A percentile compares a stretch with the other conserved stretches of the same genome.
Conservation (phyloP, 163 green algal species). For the Scenedesmus sp. region DNA sequence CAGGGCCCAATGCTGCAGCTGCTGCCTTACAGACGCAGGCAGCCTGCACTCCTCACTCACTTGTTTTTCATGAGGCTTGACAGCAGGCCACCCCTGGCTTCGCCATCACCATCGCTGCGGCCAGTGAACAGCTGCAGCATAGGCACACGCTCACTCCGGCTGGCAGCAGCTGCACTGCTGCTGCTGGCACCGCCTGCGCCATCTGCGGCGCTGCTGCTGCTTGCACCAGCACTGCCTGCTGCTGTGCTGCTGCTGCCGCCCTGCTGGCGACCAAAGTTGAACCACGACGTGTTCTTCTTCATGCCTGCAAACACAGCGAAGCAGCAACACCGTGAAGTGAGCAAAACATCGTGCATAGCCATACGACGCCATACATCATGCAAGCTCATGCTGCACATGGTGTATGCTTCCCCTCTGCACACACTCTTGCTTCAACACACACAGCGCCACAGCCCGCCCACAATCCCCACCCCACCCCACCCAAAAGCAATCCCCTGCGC, state of each 20-base stretch:
- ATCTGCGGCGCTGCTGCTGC: conserved; percentile 30
- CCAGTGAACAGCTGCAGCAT: conserved; percentile 22
- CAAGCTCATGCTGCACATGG: neutral
- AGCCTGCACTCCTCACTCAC: neutral
- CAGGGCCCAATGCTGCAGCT: too few relatives aligned
- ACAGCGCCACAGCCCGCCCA: too few relatives aligned
- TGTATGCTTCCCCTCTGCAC: too few relatives aligned
- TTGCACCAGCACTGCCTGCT: conserved; percentile 3
- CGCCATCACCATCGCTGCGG: neutral
- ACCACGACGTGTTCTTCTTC: conserved; percentile 42
- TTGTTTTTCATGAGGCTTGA: conserved; percentile 47
- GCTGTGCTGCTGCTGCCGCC: conserved; percentile 11
- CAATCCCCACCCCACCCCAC: too few relatives aligned
- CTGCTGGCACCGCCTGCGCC: neutral
- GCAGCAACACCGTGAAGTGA: neutral
- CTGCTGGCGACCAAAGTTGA: conserved; percentile 44
- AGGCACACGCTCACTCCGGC: conserved; percentile 3
- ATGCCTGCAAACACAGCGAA: neutral
- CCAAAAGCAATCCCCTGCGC: too few relatives aligned
- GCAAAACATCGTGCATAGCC: neutral
- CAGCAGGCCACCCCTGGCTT: conserved; percentile 18
- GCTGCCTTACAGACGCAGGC: neutral
- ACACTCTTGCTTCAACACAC: too few relatives aligned
- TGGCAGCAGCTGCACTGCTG: conserved; percentile 1
- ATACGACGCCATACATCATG: too few relatives aligned